phyloP scores from a whole-genome alignment of 2,329 filamentous ascomycete species.

The Triangularia verruculosa region DNA sequence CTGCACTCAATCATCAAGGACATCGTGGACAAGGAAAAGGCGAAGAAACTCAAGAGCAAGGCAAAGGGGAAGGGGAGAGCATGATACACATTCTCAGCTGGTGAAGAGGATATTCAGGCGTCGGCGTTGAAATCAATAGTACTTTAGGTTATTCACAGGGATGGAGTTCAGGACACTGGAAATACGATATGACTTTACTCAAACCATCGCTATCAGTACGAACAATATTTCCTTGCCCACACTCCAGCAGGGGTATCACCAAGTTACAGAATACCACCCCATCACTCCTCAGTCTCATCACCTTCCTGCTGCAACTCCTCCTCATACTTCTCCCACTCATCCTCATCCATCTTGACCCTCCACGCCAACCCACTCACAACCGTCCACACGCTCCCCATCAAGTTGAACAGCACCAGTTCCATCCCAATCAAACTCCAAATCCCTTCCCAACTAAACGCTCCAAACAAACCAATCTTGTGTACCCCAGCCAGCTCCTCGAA shows the following conservation, averaged over 20 bases:
- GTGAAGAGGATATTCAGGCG: background rate
- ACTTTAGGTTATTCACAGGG: background rate
- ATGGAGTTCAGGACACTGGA: background rate
- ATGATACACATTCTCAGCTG: background rate
- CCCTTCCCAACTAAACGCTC: constrained; percentile 39
- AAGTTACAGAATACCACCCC: background rate
- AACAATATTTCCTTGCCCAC: background rate
- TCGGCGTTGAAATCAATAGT: background rate
- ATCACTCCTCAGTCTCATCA: background rate
- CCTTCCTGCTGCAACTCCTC: constrained; percentile 7
- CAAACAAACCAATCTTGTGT: constrained; percentile 36
- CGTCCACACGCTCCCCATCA: constrained; percentile 47
- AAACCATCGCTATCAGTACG: background rate
- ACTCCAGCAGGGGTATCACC: background rate
- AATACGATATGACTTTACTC: background rate
- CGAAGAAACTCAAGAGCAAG: constrained; percentile 28
- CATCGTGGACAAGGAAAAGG: constrained; percentile 61
- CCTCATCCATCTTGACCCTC: constrained; percentile 19
- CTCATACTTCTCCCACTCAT: constrained; percentile 26
- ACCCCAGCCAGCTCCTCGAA: constrained; percentile 36
- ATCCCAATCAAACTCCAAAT: constrained; percentile 45
- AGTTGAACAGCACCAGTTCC: constrained; percentile 44
- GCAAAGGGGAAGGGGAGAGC: constrained; percentile 36
- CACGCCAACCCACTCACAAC: constrained; percentile 35
- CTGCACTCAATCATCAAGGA: constrained; percentile 71